A percentile compares a stretch with the other conserved stretches of the same genome.
Conservation (phyloP, 1,284 basidiomycete species). For the Pyrrhoderma noxium region DNA sequence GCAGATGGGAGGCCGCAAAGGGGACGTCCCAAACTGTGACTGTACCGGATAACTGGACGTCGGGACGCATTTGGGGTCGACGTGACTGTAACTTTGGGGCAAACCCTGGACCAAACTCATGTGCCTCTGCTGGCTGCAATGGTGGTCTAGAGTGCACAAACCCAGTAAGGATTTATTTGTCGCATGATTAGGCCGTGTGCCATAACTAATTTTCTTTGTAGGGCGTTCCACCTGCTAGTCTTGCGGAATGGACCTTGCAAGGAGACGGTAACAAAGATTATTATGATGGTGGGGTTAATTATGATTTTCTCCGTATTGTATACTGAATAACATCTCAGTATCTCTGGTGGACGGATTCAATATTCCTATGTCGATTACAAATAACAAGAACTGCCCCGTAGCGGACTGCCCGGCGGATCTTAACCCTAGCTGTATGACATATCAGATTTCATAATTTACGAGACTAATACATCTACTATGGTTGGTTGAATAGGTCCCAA, state of each 20-base stretch:
- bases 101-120: slow-evolving; percentile 34
- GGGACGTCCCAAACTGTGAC: slow-evolving; percentile 19
- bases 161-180: neutral
- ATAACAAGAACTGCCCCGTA: slow-evolving; percentile 41
- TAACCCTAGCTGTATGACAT: slow-evolving; percentile 34
- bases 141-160: slow-evolving; percentile 39
- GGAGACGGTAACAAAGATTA: slow-evolving; percentile 33
- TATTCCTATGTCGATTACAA: slow-evolving; percentile 47
- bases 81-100: slow-evolving; percentile 39
- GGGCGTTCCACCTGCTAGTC: slow-evolving; percentile 54
- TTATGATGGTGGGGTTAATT: slow-evolving; percentile 36
- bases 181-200: neutral
- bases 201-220: slow-evolving; percentile 10
- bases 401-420: slow-evolving; percentile 49
- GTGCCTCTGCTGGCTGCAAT: slow-evolving; percentile 38
- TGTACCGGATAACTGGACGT: slow-evolving; percentile 26
- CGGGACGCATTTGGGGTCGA: slow-evolving; percentile 38
- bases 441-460: no score
- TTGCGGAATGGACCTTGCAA: slow-evolving; percentile 50
- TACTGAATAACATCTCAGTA: slow-evolving; percentile 34
- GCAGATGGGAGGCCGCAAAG: slow-evolving; percentile 23
- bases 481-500: slow-evolving; percentile 36
- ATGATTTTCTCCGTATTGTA: slow-evolving; percentile 22
- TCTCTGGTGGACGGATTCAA: slow-evolving; percentile 55
- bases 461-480: neutral